Evolutionary conservation across 768 basidiomycete species (phyloP), one percentile per base, ranked within the genome.

Genomic region (Macrocybe gigantea): DNA sequence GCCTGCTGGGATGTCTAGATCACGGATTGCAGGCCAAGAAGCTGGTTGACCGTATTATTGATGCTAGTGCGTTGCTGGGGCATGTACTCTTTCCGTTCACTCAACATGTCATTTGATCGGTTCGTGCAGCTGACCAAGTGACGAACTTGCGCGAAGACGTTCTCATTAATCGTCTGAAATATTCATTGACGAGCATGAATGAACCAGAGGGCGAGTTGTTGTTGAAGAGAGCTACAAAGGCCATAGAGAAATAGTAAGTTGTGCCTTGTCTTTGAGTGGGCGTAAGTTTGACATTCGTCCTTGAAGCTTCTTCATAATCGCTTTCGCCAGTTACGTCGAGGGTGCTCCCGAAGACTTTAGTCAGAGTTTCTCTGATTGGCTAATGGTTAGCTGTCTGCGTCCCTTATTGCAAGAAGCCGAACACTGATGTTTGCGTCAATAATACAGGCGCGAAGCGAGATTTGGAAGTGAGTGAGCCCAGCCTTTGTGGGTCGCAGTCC

Each of bases 101-200:
- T 33, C 7, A 34, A 33, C 41, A 14, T 5, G 14, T 14, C 47
- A 10, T 8, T 45, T 1, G 44, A 7, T 32, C 3, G 9, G 36
- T 42, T 10, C n/a, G 42, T 50, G 9, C 57, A 94, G 93, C 86
- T 53, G 93, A 95, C 61, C 91, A 94, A 48, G 92, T 97, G 13
- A 81, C 83, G 32, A 95, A 98, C 60, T 64, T 99, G 8, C 79
- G 95, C 41, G 94, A 98, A 67, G 87, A 89, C 51, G 85, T 98
- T 34, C 71, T 98, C 31, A 75, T 78, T 6, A 75, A 89, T 60
- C 82, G 96, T 12, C 70, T 98, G 39, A 85, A 82, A 51, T 96
- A 96, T 64, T 88, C 94, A 0, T 73, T 92, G 47, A 83, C 88
- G 4, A 82, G 81, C 14, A 79, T 88, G 68, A 77, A 88, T 58